Conservation (phyloP, 441 rosid species). For the Populus hybrid region DNA sequence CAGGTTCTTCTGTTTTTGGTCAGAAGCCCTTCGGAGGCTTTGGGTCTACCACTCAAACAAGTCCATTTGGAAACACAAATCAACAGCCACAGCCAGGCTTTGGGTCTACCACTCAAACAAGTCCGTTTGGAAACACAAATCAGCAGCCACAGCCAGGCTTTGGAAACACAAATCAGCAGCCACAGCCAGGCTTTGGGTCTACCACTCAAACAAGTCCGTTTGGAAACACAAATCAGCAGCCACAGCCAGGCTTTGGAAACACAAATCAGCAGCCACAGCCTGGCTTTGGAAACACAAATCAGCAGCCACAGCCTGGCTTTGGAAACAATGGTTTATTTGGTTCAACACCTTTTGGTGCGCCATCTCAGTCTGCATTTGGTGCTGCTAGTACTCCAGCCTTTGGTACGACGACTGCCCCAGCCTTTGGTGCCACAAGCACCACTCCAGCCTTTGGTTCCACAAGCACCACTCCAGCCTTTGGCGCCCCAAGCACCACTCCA, state of each 20-base stretch:
- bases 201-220: conserved; percentile 56
- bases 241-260: conserved; percentile 86
- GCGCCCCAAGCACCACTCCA: conserved; percentile 39
- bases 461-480: conserved; percentile 46
- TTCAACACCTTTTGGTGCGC: conserved; percentile 62
- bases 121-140: conserved; percentile 60
- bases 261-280: too few relatives aligned
- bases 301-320: too few relatives aligned
- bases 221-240: conserved; percentile 70
- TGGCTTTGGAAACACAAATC: too few relatives aligned
- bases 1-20: conserved; percentile 62
- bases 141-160: too few relatives aligned
- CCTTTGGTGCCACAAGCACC: conserved; percentile 56
- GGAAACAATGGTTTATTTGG: conserved; percentile 66
- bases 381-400: conserved; percentile 50
- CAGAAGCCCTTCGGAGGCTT: conserved; percentile 80
- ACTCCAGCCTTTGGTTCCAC: conserved; percentile 54
- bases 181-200: conserved; percentile 82
- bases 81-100: conserved; percentile 86
- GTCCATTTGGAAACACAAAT: conserved; percentile 67
- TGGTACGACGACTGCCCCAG: conserved; percentile 56
- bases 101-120: conserved; percentile 62
- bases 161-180: too few relatives aligned
- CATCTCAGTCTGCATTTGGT: conserved; percentile 55
- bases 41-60: conserved; percentile 63